Evolutionary conservation across 768 basidiomycete species (phyloP).

Genomic region (Leccinum variicolor): DNA sequence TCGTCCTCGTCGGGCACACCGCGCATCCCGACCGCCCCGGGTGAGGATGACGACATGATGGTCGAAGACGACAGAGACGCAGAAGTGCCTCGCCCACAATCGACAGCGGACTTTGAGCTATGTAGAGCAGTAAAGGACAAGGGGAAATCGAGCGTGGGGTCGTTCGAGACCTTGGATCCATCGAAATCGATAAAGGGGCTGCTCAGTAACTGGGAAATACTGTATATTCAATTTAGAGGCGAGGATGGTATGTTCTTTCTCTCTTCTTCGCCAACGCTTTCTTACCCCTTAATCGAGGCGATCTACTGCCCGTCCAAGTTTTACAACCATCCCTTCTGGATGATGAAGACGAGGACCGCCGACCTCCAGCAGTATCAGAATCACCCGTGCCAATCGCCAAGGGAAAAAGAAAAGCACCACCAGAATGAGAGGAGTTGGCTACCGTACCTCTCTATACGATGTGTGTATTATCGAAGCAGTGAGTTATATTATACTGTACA

Average conservation of each 20-base stretch:
- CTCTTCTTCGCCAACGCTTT: neutral
- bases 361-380: slow-evolving; percentile 30
- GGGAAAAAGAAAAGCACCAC: slow-evolving; percentile 61
- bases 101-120: slow-evolving; percentile 58
- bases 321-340: slow-evolving; percentile 56
- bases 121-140: slow-evolving; percentile 52
- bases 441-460: too few species aligned
- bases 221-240: slow-evolving; percentile 69
- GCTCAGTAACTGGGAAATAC: slow-evolving; percentile 60
- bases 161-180: slow-evolving; percentile 48
- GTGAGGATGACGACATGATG: slow-evolving; percentile 25
- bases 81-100: slow-evolving; percentile 34
- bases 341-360: slow-evolving; percentile 53
- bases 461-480: slow-evolving; percentile 10
- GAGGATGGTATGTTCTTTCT: slow-evolving; percentile 42
- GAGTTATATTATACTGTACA: slow-evolving; percentile 15
- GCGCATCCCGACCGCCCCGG: slow-evolving; percentile 28
- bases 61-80: slow-evolving; percentile 4
- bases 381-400: slow-evolving; percentile 31
- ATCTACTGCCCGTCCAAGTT: slow-evolving; percentile 56
- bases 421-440: slow-evolving; percentile 17
- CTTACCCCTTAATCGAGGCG: slow-evolving; percentile 37
- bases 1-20: slow-evolving; percentile 24
- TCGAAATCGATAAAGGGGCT: slow-evolving; percentile 46
- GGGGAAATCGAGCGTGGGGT: slow-evolving; percentile 40